These are phyloP conservation scores for Daldinia sp. DNA, from an alignment of 2,329 filamentous ascomycete genomes.

Conservation along the genomic window DNA sequence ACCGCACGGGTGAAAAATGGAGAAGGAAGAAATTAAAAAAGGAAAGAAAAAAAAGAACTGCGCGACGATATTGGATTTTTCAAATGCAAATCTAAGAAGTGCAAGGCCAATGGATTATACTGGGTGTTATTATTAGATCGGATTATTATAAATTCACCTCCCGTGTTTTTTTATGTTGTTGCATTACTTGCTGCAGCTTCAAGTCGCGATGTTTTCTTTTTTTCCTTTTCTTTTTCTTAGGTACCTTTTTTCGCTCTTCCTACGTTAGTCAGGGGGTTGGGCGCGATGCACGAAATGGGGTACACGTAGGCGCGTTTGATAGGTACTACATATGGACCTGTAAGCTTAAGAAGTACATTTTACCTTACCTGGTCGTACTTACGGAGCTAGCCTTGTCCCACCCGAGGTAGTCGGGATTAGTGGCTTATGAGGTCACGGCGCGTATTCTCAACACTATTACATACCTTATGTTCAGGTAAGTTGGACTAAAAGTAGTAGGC, in stretches of 20 bases:
- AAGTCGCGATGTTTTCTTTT: conserved; percentile 33
- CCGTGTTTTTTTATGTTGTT: conserved; percentile 2
- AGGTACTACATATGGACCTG: conserved; percentile 19
- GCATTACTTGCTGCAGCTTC: conserved; percentile 12
- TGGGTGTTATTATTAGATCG: conserved; percentile 23
- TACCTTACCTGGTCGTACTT: conserved; percentile 11
- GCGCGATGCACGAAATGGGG: conserved; percentile 32
- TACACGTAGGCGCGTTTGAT: conserved; percentile 39
- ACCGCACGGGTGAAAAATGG: conserved; percentile 20
- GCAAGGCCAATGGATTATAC: conserved; percentile 36
- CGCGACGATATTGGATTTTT: conserved; percentile 19
- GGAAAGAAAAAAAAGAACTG: conserved; percentile 8
- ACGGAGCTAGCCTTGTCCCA: conserved; percentile 22
- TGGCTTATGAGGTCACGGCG: conserved; percentile 9
- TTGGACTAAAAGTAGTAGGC: background rate
- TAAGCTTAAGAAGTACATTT: conserved; percentile 11
- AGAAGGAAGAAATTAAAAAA: background rate
- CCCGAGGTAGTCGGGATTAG: conserved; percentile 21
- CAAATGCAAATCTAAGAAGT: conserved; percentile 24
- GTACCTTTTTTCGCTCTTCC: background rate
- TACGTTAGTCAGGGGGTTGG: conserved; percentile 34
- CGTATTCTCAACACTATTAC: background rate
- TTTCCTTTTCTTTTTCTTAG: background rate
- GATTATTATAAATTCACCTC: conserved; percentile 30
- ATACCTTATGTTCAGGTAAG: background rate